These are phyloP conservation scores for Physcomitrellopsis africana DNA, from an alignment of 225 moss, liverwort and hornwort genomes.

Conservation along the genomic window DNA sequence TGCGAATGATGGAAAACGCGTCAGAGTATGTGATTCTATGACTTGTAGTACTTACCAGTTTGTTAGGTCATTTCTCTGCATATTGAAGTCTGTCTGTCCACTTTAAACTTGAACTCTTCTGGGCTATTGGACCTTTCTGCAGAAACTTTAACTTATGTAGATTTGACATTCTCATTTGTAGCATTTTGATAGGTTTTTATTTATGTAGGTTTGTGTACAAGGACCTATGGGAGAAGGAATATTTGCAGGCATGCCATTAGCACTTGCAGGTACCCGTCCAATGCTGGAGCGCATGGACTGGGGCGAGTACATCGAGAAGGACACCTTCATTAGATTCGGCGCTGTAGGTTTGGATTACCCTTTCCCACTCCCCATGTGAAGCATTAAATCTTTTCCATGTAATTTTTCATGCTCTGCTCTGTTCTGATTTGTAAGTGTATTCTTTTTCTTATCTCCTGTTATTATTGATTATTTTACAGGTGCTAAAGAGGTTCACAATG, in stretches of 20 bases:
- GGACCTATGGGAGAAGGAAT: constrained; percentile 98
- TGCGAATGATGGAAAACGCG: constrained; percentile 91
- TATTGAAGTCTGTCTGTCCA: not conserved
- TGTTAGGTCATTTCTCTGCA: not conserved
- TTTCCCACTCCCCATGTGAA: constrained; percentile 31
- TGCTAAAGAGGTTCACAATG: constrained; percentile 77
- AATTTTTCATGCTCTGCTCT: not conserved
- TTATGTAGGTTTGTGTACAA: constrained; percentile 86
- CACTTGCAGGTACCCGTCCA: constrained; percentile 80
- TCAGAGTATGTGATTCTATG: constrained; percentile 55
- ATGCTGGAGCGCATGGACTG: constrained; percentile 97
- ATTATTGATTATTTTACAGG: constrained; percentile 47
- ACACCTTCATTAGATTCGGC: constrained; percentile 90
- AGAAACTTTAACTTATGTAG: not conserved
- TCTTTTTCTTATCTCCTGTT: not conserved
- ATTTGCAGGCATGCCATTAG: constrained; percentile 87
- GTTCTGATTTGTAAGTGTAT: constrained; percentile 7
- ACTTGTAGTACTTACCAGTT: not conserved
- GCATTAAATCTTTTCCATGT: not conserved
- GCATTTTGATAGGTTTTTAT: too few species aligned
- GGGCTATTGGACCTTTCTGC: not conserved
- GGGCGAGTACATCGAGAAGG: constrained; percentile 81
- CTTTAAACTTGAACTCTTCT: not conserved
- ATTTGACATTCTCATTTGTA: too few species aligned
- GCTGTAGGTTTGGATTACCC: constrained; percentile 70